phyloP scores from a whole-genome alignment of 345 rosid species.

The Bretschneidera sinensis region DNA sequence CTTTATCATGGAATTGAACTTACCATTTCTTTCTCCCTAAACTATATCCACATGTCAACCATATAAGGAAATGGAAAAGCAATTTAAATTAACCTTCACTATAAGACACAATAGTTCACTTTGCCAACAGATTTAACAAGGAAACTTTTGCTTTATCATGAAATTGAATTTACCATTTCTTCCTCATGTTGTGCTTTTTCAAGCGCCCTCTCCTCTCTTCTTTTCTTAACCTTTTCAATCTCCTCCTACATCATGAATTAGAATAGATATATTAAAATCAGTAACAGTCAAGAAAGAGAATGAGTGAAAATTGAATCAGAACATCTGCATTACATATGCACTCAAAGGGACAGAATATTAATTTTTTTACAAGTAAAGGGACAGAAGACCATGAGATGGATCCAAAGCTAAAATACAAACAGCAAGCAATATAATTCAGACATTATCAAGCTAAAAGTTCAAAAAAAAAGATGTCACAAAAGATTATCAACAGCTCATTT shows the following conservation, averaged over 20 bases:
- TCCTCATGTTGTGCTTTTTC: slow-evolving; percentile 94
- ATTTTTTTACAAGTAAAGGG: too few relatives aligned
- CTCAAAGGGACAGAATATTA: not conserved
- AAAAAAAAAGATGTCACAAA: too few relatives aligned
- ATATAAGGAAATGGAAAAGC: not conserved
- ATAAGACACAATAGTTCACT: slow-evolving; percentile 7
- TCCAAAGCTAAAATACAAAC: too few relatives aligned
- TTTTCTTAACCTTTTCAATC: slow-evolving; percentile 91
- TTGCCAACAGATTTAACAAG: not conserved
- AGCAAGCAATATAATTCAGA: too few relatives aligned
- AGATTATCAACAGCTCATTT: too few relatives aligned
- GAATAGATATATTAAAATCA: not conserved
- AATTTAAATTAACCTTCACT: not conserved
- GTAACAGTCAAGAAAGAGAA: not conserved
- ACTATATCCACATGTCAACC: too few relatives aligned
- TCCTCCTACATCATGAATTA: slow-evolving; percentile 52
- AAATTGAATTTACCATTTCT: slow-evolving; percentile 61
- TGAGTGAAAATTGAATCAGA: not conserved
- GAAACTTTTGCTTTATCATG: slow-evolving; percentile 2
- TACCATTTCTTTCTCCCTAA: slow-evolving; percentile 99
- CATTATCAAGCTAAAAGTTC: not conserved
- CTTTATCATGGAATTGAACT: slow-evolving; percentile 13
- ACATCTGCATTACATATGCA: not conserved
- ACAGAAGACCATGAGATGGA: not conserved
- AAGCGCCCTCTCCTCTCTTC: slow-evolving; percentile 93